These are phyloP conservation scores for Luffa acutangula DNA, from an alignment of 306 rosid species.

Conservation along the genomic window DNA sequence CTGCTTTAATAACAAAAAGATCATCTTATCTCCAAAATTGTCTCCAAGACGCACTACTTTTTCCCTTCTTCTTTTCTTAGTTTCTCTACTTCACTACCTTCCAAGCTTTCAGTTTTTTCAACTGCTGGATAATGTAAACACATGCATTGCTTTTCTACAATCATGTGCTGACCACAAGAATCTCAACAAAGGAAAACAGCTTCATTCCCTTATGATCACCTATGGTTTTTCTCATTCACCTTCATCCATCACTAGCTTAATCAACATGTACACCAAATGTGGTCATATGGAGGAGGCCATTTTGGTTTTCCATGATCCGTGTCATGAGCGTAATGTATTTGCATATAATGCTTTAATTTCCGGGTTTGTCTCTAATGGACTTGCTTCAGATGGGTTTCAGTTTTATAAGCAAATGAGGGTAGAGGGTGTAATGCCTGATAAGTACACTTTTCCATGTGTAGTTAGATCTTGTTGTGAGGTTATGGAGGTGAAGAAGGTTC, in stretches of 20 bases:
- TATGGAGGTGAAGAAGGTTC: conserved; percentile 52
- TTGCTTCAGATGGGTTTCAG: conserved; percentile 27
- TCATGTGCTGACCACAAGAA: conserved; percentile 36
- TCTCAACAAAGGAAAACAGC: conserved; percentile 40
- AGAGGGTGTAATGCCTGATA: conserved; percentile 44
- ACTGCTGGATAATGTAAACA: conserved; percentile 14
- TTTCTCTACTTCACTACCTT: conserved; percentile 25
- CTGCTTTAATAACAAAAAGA: background rate
- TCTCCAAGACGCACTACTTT: conserved; percentile 4
- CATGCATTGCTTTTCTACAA: conserved; percentile 48
- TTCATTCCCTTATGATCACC: conserved; percentile 39
- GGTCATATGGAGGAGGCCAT: conserved; percentile 31
- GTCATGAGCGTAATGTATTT: conserved; percentile 38
- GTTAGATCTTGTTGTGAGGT: conserved; percentile 43
- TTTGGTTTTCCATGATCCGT: conserved; percentile 30
- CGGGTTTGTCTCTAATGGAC: conserved; percentile 46
- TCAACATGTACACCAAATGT: conserved; percentile 80
- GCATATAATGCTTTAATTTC: conserved; percentile 63
- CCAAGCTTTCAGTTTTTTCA: background rate
- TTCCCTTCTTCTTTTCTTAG: background rate
- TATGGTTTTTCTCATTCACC: conserved; percentile 43
- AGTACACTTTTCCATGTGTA: conserved; percentile 58
- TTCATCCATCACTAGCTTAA: conserved; percentile 49
- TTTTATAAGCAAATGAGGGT: conserved; percentile 42
- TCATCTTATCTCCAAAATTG: background rate